phyloP scores from a whole-genome alignment of 1,284 basidiomycete genomes.

The Ceratobasidium sp. region DNA sequence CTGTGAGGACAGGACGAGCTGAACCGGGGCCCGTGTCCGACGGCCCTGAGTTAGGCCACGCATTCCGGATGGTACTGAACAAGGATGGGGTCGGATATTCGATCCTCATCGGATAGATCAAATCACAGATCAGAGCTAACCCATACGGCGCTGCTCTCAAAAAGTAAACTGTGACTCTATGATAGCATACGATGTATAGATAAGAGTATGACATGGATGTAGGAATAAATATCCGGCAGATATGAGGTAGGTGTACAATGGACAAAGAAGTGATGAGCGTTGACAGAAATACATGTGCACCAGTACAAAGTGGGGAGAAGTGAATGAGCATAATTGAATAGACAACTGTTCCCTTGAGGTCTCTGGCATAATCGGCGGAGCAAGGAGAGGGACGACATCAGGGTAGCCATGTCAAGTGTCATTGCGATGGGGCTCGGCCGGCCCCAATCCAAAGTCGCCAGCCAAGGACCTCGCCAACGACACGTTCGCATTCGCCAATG shows the following conservation, averaged over 20 bases:
- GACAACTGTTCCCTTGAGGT: no score
- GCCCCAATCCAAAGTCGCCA: constrained; percentile 33
- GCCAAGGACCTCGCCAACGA: constrained; percentile 22
- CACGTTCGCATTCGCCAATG: constrained; percentile 29
- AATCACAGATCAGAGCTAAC: no score
- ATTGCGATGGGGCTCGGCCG: constrained; percentile 14
- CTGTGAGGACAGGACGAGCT: no score
- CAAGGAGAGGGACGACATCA: not conserved
- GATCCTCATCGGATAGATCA: no score
- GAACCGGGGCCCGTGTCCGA: no score
- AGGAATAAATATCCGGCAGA: constrained; percentile 11
- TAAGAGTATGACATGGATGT: not conserved
- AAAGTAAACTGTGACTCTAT: no score
- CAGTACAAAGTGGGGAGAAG: not conserved
- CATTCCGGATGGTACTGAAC: no score
- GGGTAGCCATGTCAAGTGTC: not conserved
- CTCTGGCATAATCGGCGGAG: not conserved
- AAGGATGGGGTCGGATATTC: no score
- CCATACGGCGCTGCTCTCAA: no score
- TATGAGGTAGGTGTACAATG: constrained; percentile 13
- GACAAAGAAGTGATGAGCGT: constrained; percentile 2
- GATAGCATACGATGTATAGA: not conserved
- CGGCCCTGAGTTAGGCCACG: no score
- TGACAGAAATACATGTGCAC: constrained; percentile 7
- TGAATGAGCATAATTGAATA: not conserved